Base-by-base conservation (phyloP, 441 rosid genomes). In the Eruca vesicaria region DNA sequence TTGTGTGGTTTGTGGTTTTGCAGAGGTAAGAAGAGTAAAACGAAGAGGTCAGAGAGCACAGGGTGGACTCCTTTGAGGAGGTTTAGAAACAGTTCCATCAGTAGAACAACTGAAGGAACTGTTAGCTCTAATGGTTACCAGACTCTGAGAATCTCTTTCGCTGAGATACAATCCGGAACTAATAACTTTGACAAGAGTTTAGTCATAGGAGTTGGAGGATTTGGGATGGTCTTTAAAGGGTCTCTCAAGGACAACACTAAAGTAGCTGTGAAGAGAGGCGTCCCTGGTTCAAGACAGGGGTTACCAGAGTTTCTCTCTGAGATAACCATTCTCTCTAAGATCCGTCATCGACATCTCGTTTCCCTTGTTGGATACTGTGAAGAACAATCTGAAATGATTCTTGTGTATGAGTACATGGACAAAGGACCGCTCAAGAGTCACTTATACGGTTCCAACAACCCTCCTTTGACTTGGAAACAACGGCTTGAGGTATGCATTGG, bases 351-450 rank as follows among this genome's bases (percentile, higher is more conserved):
- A 10, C 97, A 93, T 83, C 96, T 93, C 14, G 98, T 93, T 72
- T 91, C 98, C 0, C 90, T 93, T 9, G 86, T 93, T 21, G 96
- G 98, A 7, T 93, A 84, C 62, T 93, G 98, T 38, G 97, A 93
- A 75, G 98, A 93, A 78, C 94, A 90, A 58, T 88, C 97, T 5
- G 98, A 93, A 63, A 93, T 91, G 98, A 86, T 93, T 66, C 82
- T 93, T 19, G 94, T 91, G 36, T 93, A 93, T 6, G 98, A 93
- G 82, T 93, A 88, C 78, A 90, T 91, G 97, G 97, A 93, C 53
- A 87, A 89, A 58, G 98, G 97, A 26, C 92, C 98, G 1, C 79
- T 93, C 79, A 93, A 90, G 74, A 84, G 80, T 55, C 94, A 93
- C 76, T 80, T 93, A 48, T 91, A 93, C 55, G 90, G 92, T 65